Conservation (phyloP, 495 filamentous ascomycete species). For the Durotheca rogersii region DNA sequence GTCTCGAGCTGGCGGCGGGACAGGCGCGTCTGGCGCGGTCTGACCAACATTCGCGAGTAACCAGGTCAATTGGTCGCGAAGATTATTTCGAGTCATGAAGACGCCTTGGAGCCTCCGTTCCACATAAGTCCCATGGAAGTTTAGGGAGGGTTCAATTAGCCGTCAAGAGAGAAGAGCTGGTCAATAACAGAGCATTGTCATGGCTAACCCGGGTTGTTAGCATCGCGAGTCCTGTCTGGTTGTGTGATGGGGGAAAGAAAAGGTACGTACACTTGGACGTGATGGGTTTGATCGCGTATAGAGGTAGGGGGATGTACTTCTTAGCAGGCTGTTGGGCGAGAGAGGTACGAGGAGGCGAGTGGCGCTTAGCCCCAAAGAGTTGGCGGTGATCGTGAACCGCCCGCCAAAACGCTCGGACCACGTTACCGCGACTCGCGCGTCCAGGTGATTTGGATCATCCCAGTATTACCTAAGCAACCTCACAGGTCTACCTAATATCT, state of each 20-base stretch:
- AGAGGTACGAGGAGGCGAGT: too few relatives aligned
- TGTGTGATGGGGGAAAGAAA: constrained; percentile 2
- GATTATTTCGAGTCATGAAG: constrained; percentile 67
- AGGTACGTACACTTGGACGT: constrained; percentile 7
- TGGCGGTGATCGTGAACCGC: too few relatives aligned
- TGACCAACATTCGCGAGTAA: constrained; percentile 48
- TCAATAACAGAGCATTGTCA: constrained; percentile 4
- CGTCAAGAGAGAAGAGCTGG: constrained; percentile 8
- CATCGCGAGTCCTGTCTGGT: constrained; percentile 1
- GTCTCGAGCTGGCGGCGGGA: constrained; percentile 33
- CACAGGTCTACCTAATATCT: too few relatives aligned
- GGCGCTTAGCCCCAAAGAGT: too few relatives aligned
- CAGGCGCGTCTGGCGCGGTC: constrained; percentile 35
- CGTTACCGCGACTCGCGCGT: constrained; percentile 14
- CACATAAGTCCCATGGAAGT: constrained; percentile 34
- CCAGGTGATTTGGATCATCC: constrained; percentile 21
- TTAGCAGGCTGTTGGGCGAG: too few relatives aligned
- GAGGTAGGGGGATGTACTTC: too few relatives aligned
- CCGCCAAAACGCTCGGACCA: constrained; percentile 22
- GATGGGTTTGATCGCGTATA: too few relatives aligned
- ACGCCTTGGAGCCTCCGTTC: constrained; percentile 39
- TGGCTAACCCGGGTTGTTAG: constrained; percentile 1
- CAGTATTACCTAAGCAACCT: neutral
- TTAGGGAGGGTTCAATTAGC: constrained; percentile 30
- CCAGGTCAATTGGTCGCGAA: constrained; percentile 60